A percentile compares a stretch with the other conserved stretches of the same genome.
phyloP scores from a whole-genome alignment of 2,329 filamentous ascomycete species.

The Nigrospora sphaerica region DNA sequence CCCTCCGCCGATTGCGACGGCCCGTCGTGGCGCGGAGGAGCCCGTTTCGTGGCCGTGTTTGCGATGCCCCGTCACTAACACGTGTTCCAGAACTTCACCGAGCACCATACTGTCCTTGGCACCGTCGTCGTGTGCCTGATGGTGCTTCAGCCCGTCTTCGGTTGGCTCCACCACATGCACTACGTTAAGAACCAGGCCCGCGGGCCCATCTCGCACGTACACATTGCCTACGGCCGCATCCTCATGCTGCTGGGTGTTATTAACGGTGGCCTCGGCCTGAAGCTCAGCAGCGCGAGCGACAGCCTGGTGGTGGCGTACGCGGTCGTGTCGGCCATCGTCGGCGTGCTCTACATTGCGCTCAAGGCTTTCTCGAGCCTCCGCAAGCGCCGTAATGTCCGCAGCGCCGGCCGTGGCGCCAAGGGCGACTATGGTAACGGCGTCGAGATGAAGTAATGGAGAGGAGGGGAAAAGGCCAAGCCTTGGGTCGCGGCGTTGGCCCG shows the following conservation, averaged over 20 bases:
- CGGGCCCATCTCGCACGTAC: conserved; percentile 44
- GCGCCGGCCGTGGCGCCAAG: too few species aligned
- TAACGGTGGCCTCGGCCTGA: conserved; percentile 57
- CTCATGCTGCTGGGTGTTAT: conserved; percentile 53
- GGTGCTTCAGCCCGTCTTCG: conserved; percentile 50
- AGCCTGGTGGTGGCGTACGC: conserved; percentile 46
- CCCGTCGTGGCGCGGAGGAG: too few species aligned
- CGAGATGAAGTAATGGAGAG: too few species aligned
- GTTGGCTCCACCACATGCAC: conserved; percentile 48
- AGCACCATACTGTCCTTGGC: conserved; percentile 49
- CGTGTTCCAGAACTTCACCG: conserved; percentile 38
- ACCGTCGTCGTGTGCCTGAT: conserved; percentile 46
- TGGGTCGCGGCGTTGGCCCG: too few species aligned
- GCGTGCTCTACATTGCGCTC: conserved; percentile 33
- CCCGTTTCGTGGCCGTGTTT: too few species aligned
- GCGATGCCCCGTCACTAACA: conserved; percentile 6
- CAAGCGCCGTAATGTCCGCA: neutral
- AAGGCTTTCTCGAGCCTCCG: conserved; percentile 12
- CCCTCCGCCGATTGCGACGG: too few species aligned
- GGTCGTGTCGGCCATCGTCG: conserved; percentile 44
- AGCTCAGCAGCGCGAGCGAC: conserved; percentile 33
- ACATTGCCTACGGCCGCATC: conserved; percentile 56
- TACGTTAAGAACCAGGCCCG: conserved; percentile 41
- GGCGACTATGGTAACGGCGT: too few species aligned
- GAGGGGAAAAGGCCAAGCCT: too few species aligned